phyloP scores from a whole-genome alignment of 192 early-diverging fungal genomes.

The Podila epicladia region DNA sequence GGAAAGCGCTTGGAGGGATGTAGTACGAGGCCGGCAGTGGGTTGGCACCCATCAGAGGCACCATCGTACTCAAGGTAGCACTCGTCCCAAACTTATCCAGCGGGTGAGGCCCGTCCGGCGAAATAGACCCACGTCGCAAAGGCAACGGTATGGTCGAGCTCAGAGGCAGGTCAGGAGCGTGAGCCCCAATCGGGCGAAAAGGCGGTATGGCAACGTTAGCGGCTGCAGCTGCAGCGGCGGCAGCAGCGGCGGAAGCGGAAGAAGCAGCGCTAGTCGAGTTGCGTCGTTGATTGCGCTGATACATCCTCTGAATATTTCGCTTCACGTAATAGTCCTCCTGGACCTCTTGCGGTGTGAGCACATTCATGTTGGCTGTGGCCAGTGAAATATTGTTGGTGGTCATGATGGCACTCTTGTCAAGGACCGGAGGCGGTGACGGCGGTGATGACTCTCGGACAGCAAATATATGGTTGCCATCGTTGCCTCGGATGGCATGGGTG shows the following conservation, averaged over 20 bases:
- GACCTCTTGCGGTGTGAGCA: conserved; percentile 28
- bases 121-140: background rate
- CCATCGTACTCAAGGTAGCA: background rate
- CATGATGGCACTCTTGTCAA: conserved; percentile 21
- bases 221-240: background rate
- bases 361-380: conserved; percentile 30
- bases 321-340: conserved; percentile 27
- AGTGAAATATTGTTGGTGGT: conserved; percentile 31
- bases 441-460: conserved; percentile 3
- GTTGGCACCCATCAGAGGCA: conserved; percentile 8
- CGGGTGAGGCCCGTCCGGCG: background rate
- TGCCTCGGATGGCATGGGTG: background rate
- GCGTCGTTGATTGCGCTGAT: conserved; percentile 10
- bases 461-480: conserved; percentile 19
- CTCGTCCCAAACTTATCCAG: background rate
- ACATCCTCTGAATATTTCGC: conserved; percentile 14
- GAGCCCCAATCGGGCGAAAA: background rate
- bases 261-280: background rate
- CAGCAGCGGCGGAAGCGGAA: background rate
- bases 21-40: conserved; percentile 33
- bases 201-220: background rate
- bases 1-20: conserved; percentile 42
- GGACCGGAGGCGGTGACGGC: background rate
- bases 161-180: background rate
- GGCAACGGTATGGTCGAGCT: background rate